phyloP scores from a whole-genome alignment of 2,329 filamentous ascomycete genomes.

The Apiospora malaysiana region DNA sequence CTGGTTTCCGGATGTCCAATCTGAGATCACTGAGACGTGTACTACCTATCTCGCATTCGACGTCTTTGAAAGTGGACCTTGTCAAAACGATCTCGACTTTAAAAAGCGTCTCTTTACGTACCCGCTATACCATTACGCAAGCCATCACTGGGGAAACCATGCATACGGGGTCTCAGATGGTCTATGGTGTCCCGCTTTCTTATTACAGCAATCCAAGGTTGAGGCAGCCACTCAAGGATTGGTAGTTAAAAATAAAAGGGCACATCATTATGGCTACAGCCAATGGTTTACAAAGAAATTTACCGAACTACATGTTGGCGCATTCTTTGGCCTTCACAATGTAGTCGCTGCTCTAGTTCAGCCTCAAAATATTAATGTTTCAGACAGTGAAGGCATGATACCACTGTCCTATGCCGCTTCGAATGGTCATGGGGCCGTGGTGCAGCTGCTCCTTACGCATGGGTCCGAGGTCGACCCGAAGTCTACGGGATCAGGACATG shows the following conservation, averaged over 20 bases:
- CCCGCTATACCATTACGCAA: neutral
- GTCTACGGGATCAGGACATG: neutral
- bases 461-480: neutral
- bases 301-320: neutral
- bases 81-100: neutral
- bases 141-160: neutral
- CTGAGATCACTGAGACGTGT: conserved; percentile 38
- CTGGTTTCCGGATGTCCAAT: conserved; percentile 40
- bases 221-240: neutral
- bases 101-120: neutral
- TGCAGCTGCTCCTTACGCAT: neutral
- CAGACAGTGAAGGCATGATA: neutral
- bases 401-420: neutral
- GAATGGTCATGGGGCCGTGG: neutral
- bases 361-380: neutral
- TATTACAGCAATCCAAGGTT: neutral
- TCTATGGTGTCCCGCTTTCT: neutral
- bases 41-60: conserved; percentile 42
- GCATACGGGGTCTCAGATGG: neutral
- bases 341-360: neutral
- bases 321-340: neutral
- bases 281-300: neutral
- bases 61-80: neutral
- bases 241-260: neutral
- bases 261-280: neutral